Percentiles rank a stretch among this genome's conserved stretches.
phyloP scores from a whole-genome alignment of 228 moss, liverwort and hornwort species.

The Sphagnum magellanicum region DNA sequence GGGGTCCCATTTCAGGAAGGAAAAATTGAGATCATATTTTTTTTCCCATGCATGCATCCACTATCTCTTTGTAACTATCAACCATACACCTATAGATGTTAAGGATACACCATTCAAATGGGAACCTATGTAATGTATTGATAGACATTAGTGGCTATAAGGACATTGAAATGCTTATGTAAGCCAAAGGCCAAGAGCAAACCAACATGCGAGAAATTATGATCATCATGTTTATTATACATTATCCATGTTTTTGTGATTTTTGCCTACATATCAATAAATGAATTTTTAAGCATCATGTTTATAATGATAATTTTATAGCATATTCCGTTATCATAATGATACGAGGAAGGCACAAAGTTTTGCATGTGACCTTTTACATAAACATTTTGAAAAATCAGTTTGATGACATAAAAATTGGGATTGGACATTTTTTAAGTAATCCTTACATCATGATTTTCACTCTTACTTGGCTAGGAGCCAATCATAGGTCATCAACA shows the following conservation, averaged over 20 bases:
- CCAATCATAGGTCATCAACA: slow-evolving; percentile 91
- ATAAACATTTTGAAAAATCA: neutral
- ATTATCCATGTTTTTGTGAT: slow-evolving; percentile 97
- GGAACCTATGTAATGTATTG: slow-evolving; percentile 71
- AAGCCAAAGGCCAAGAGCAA: slow-evolving; percentile 94
- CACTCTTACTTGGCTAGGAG: slow-evolving; percentile 54
- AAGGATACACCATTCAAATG: too few relatives aligned
- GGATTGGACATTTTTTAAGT: neutral
- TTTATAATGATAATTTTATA: too few relatives aligned
- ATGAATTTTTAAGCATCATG: too few relatives aligned
- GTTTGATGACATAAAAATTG: neutral
- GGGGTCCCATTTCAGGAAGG: too few relatives aligned
- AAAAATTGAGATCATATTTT: too few relatives aligned
- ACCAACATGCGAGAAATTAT: slow-evolving; percentile 85
- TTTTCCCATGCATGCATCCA: too few relatives aligned
- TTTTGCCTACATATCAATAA: slow-evolving; percentile 29
- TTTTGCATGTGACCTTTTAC: too few relatives aligned
- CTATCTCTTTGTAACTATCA: too few relatives aligned
- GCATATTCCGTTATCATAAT: too few relatives aligned
- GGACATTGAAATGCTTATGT: slow-evolving; percentile 88
- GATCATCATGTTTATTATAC: slow-evolving; percentile 95
- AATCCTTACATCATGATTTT: neutral
- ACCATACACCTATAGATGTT: too few relatives aligned
- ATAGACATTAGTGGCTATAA: slow-evolving; percentile 94
- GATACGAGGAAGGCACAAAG: too few relatives aligned